Base-by-base conservation (phyloP, 306 rosid species). In the Oemleria cerasiformis region DNA sequence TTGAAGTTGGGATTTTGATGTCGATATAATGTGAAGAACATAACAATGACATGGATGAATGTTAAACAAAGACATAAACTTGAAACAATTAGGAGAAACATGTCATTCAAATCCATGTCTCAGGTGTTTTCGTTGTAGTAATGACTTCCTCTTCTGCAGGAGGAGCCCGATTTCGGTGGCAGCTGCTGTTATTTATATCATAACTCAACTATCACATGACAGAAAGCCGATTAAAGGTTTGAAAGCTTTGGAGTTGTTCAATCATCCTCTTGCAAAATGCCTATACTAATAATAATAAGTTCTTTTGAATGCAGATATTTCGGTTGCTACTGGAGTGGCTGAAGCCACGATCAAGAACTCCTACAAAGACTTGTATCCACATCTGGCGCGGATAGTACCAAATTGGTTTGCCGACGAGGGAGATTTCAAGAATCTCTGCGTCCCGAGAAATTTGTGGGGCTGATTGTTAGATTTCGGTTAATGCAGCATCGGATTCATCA, bases 281-380 rank as follows among this genome's bases (percentile, higher is more conserved):
- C 51, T 8, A 25, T 20, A 39, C 39, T 40, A 41, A 41, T 41
- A 30, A 30, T 30, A 30, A 30, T 30, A n/a, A n/a, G n/a, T 25
- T 14, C 14, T 13, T 50, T 38, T 21, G 8, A 10, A 14, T 63
- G 70, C 63, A 73, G 77, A 73, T 23, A 63, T 73, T 5, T 56
- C 63, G 1, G 7, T 62, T 9, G 63, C 36, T 2, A 73, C 77
- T 3, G 17, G 42, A 53, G 77, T 63, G 49, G 70, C 77, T 2
- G 70, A 73, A 50, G 70, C 63, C 34, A 73, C 77, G 16, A 50
- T 73, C 25, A 73, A 41, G 44, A 63, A 16, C 42, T 51, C 71
- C 65, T 73, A 63, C 77, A 73, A 43, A 51, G 77, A 73, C 44
- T 21, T 73, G 53, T 65, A 73, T 65, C 77, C 77, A 51, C 71